phyloP scores from a whole-genome alignment of 768 basidiomycete genomes.

The Termitomyces titanicus region DNA sequence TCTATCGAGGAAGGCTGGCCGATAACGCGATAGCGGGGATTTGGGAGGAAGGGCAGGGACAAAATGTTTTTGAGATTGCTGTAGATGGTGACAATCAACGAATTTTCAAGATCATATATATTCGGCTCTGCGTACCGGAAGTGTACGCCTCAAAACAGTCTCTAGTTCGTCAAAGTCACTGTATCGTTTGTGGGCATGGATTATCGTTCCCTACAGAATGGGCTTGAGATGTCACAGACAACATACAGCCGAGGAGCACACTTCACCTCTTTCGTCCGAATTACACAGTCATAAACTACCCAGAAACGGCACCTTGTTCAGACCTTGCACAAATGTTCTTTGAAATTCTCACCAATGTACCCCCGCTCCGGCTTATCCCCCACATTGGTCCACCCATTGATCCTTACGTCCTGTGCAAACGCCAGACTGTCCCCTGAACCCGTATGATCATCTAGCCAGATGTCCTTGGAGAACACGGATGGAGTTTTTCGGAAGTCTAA shows the following conservation, averaged over 20 bases:
- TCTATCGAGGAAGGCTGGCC: slow-evolving; percentile 64
- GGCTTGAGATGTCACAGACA: not conserved
- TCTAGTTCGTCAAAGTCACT: slow-evolving; percentile 60
- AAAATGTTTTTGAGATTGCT: slow-evolving; percentile 34
- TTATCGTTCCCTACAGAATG: slow-evolving; percentile 46
- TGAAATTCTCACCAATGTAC: slow-evolving; percentile 50
- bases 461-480: slow-evolving; percentile 65
- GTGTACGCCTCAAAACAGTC: slow-evolving; percentile 38
- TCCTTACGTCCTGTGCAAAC: slow-evolving; percentile 64
- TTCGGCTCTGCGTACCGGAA: slow-evolving; percentile 43
- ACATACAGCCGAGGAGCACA: too few relatives aligned
- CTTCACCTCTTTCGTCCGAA: slow-evolving; percentile 56
- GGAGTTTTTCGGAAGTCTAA: slow-evolving; percentile 31
- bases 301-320: not conserved
- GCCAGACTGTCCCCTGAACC: slow-evolving; percentile 48
- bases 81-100: not conserved
- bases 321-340: not conserved
- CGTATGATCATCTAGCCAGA: slow-evolving; percentile 63
- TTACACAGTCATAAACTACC: slow-evolving; percentile 67
- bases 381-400: slow-evolving; percentile 70
- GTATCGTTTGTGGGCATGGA: slow-evolving; percentile 67
- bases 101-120: not conserved
- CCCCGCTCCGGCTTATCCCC: slow-evolving; percentile 62
- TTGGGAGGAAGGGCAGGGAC: slow-evolving; percentile 68
- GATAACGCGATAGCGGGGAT: slow-evolving; percentile 60